Conservation (phyloP, 345 rosid species). For the Raphanus raphanistrum region DNA sequence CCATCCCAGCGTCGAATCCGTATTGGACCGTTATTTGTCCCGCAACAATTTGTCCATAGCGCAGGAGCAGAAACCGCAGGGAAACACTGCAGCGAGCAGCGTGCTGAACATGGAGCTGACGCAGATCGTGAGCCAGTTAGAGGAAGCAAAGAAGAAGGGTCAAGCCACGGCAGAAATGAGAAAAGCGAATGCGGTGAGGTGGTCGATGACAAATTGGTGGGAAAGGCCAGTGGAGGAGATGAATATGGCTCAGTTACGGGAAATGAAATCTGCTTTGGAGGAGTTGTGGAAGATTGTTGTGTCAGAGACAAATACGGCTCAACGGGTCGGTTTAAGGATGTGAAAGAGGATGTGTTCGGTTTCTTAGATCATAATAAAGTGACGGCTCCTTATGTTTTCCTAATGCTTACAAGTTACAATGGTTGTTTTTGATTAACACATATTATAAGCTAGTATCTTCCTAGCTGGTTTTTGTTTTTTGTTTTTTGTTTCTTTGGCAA, state of each 20-base stretch:
- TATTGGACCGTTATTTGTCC: slow-evolving; percentile 9
- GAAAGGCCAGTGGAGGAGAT: slow-evolving; percentile 27
- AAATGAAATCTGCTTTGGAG: slow-evolving; percentile 25
- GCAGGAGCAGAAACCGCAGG: slow-evolving; percentile 4
- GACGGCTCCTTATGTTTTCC: background rate
- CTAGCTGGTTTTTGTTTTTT: slow-evolving; percentile 6
- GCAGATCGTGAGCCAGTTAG: slow-evolving; percentile 14
- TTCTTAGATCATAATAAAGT: slow-evolving; percentile 17
- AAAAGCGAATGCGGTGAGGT: background rate
- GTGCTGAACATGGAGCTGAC: slow-evolving; percentile 17
- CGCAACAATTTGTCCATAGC: background rate
- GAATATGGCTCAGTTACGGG: slow-evolving; percentile 24
- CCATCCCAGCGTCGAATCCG: slow-evolving; percentile 24
- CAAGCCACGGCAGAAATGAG: slow-evolving; percentile 21
- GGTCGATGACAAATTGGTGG: slow-evolving; percentile 28
- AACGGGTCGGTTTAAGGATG: background rate
- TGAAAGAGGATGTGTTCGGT: slow-evolving; percentile 27
- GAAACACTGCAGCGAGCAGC: background rate
- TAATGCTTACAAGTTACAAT: slow-evolving; percentile 19
- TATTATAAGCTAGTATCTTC: slow-evolving; percentile 18
- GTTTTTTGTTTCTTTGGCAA: background rate
- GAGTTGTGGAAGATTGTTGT: slow-evolving; percentile 21
- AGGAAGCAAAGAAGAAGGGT: slow-evolving; percentile 27
- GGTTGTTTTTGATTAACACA: slow-evolving; percentile 21
- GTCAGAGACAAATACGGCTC: background rate